Percentiles rank a stretch among this genome's conserved stretches.
Conservation (phyloP, 1,284 basidiomycete genomes). For the Tilletia indica region DNA sequence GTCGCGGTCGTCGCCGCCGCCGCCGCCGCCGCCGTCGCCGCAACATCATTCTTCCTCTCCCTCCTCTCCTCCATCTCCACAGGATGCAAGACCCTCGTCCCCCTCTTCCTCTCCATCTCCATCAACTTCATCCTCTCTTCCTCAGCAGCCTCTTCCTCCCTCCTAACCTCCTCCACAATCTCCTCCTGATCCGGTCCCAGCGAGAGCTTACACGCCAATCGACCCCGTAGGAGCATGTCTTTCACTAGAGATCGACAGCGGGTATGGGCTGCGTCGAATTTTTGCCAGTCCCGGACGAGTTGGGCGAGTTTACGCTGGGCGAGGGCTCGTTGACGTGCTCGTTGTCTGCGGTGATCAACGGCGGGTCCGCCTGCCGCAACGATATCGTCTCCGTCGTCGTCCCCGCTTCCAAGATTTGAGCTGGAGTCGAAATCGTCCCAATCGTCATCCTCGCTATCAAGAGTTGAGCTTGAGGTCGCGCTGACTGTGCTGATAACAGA, state of each 20-base stretch:
- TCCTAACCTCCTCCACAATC: slow-evolving; percentile 15
- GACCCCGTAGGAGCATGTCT: slow-evolving; percentile 12
- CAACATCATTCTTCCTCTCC: slow-evolving; percentile 23
- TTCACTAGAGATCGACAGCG: slow-evolving; percentile 5
- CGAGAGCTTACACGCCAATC: slow-evolving; percentile 10
- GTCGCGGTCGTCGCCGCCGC: neutral
- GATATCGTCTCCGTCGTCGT: slow-evolving; percentile 31
- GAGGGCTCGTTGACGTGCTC: slow-evolving; percentile 2
- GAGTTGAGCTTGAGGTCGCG: neutral
- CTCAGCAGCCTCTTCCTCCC: slow-evolving; percentile 16
- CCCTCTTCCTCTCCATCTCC: neutral
- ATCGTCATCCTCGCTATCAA: slow-evolving; percentile 21
- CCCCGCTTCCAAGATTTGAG: too few relatives aligned
- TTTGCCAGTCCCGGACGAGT: slow-evolving; percentile 2
- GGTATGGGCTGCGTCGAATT: slow-evolving; percentile 6
- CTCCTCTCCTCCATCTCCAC: slow-evolving; percentile 39
- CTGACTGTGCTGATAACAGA: too few relatives aligned
- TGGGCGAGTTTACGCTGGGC: slow-evolving; percentile 9
- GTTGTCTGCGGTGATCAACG: neutral
- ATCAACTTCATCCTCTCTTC: neutral
- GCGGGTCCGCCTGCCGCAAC: slow-evolving; percentile 16
- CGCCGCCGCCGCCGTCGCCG: slow-evolving; percentile 19
- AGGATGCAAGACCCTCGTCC: slow-evolving; percentile 43
- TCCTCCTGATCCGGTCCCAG: slow-evolving; percentile 2
- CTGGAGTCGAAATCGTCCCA: too few relatives aligned